These are phyloP conservation scores for Naumovozyma castellii DNA, from an alignment of 805 yeast species.

Conservation along the genomic window DNA sequence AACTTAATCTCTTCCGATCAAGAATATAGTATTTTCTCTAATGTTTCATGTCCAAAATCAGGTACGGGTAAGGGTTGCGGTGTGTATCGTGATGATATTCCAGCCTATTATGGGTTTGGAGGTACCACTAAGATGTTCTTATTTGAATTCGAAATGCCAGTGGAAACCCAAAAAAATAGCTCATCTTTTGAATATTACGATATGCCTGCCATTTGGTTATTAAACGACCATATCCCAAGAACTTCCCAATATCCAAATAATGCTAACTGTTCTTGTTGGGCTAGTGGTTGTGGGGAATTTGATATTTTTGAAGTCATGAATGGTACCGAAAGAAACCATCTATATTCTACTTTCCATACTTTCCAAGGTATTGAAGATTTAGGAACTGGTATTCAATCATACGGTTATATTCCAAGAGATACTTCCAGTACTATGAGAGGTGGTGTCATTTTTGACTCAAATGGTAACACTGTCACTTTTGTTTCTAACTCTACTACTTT, in stretches of 20 bases:
- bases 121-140: conserved; percentile 64
- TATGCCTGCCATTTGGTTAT: conserved; percentile 71
- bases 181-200: conserved; percentile 35
- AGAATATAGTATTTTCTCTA: conserved; percentile 54
- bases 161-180: conserved; percentile 35
- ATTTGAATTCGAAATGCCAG: conserved; percentile 62
- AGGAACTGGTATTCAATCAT: conserved; percentile 46
- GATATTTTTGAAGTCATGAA: conserved; percentile 71
- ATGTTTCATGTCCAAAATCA: conserved; percentile 44
- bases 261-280: conserved; percentile 65
- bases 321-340: conserved; percentile 42
- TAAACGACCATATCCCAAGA: conserved; percentile 65
- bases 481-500: conserved; percentile 45
- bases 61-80: conserved; percentile 60
- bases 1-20: conserved; percentile 46
- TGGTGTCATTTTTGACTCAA: conserved; percentile 58
- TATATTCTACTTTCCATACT: conserved; percentile 64
- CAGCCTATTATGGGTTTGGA: conserved; percentile 63
- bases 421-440: conserved; percentile 47
- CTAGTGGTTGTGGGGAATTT: conserved; percentile 70
- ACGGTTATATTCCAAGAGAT: conserved; percentile 50
- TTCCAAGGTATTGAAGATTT: conserved; percentile 56
- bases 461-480: conserved; percentile 55
- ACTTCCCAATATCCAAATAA: conserved; percentile 57
- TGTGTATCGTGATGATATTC: conserved; percentile 63